Conservation (phyloP, 495 filamentous ascomycete species). For the Beverwykella pulmonaria region DNA sequence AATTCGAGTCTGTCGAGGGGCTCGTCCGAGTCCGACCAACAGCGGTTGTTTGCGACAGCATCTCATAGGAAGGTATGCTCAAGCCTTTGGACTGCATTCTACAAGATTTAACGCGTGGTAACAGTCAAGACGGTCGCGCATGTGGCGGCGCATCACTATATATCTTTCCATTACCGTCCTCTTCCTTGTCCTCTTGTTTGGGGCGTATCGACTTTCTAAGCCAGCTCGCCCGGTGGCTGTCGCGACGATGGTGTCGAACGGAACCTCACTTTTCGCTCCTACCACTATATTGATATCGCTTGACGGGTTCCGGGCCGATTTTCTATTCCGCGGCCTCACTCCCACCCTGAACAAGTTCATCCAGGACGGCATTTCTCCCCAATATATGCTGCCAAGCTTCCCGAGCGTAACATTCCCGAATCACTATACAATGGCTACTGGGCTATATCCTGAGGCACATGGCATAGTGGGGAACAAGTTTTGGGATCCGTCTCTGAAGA, state of each 20-base stretch:
- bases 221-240: constrained; percentile 44
- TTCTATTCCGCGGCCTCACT: constrained; percentile 78
- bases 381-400: constrained; percentile 90
- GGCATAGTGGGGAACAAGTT: constrained; percentile 94
- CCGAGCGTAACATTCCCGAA: constrained; percentile 98
- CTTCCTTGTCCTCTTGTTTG: constrained; percentile 57
- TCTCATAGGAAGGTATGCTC: constrained; percentile 24
- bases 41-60: constrained; percentile 18
- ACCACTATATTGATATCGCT: constrained; percentile 94
- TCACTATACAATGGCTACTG: constrained; percentile 92
- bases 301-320: constrained; percentile 97
- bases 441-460: constrained; percentile 89
- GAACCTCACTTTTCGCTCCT: constrained; percentile 80
- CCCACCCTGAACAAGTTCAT: constrained; percentile 80
- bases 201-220: constrained; percentile 58
- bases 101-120: neutral
- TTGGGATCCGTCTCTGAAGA: constrained; percentile 74
- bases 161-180: constrained; percentile 52
- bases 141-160: constrained; percentile 28
- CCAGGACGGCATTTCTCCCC: constrained; percentile 80
- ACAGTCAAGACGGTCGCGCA: constrained; percentile 20
- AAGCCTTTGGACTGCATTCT: neutral
- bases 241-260: constrained; percentile 63
- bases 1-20: constrained; percentile 24
- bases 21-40: constrained; percentile 36